Base-by-base conservation (phyloP, 805 yeast species). In the Starmerella powellii region DNA sequence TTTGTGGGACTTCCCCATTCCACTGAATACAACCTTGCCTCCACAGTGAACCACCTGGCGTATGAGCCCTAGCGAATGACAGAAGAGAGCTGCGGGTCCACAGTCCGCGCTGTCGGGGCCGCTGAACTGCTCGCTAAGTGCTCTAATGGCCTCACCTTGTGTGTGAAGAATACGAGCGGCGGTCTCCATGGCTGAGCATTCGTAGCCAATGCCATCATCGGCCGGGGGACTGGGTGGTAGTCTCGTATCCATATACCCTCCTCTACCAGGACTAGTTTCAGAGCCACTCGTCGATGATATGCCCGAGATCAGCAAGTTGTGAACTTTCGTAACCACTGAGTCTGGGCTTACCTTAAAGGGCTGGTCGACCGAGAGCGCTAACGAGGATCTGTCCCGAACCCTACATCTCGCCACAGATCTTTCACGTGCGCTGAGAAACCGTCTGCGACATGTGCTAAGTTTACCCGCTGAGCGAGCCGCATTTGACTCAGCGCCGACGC, bases 1-100 rank as follows among this genome's bases (percentile, higher is more conserved):
- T 60, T 83, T 83, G 61, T 65, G 74, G 1, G 88, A 78, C 59
- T 85, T 85, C 2, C 95, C 95, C 59, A 86, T 79, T 10, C 95
- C 95, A 17, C 83, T 71, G 19, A 83, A 59, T 4, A 86, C 76
- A 13, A 85, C 67, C 56, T 85, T 83, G 5, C 91, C 87, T 17
- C 74, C 71, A 31, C 58, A 55, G 37, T 64, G 52, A 13, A 73
- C 51, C 8, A 70, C 56, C 46, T 65, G 63, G 54, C 65, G 58
- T 52, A 64, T 54, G 32, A 58, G 47, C 40, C 53, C 53, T 32
- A 64, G 47, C 17, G 64, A 47, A 24, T 45, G 34, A 37, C 51
- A 50, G 45, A 59, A 64, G 36, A 53, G 46, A n/a, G 43, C 35
- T 36, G 56, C 63, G 6, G 54, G 52, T 15, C 48, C 42, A 21